These are phyloP conservation scores for Tulasnella sp. DNA, from an alignment of 768 basidiomycete species.

Conservation along the genomic window DNA sequence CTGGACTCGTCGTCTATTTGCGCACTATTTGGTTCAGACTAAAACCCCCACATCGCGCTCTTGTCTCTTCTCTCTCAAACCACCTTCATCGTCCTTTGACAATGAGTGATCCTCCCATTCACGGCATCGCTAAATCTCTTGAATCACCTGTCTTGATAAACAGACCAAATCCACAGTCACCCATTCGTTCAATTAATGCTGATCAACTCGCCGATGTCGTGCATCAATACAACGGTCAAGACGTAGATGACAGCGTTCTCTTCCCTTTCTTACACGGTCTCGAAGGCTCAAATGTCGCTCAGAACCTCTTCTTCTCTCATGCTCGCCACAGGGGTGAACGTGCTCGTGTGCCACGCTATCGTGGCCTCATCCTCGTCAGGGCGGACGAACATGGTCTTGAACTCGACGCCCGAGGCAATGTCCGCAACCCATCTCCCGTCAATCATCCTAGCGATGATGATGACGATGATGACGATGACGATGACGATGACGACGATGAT, in stretches of 20 bases:
- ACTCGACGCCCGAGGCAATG: slow-evolving; percentile 20
- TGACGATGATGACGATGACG: slow-evolving; percentile 25
- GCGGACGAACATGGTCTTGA: slow-evolving; percentile 35
- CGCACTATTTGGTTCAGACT: no score
- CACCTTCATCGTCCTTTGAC: no score
- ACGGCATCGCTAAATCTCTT: no score
- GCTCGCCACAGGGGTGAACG: slow-evolving; percentile 17
- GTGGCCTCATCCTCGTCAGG: slow-evolving; percentile 77
- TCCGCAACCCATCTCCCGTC: slow-evolving; percentile 1
- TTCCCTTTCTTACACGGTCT: slow-evolving; percentile 86
- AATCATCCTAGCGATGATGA: slow-evolving; percentile 2
- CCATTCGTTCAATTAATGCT: slow-evolving; percentile 33
- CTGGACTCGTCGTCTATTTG: no score
- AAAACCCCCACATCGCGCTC: no score
- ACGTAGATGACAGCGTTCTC: slow-evolving; percentile 66
- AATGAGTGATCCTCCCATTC: no score
- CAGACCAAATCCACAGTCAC: slow-evolving; percentile 29
- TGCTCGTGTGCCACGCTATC: slow-evolving; percentile 32
- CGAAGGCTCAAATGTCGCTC: slow-evolving; percentile 64
- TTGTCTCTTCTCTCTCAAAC: no score
- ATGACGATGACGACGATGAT: slow-evolving; percentile 26
- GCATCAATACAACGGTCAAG: slow-evolving; percentile 46
- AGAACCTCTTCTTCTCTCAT: slow-evolving; percentile 62
- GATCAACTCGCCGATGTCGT: slow-evolving; percentile 48
- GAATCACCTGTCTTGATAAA: slow-evolving; percentile 23